Evolutionary conservation across 805 yeast genomes (phyloP).

Genomic region (Saccharomyces cerevisiae): DNA sequence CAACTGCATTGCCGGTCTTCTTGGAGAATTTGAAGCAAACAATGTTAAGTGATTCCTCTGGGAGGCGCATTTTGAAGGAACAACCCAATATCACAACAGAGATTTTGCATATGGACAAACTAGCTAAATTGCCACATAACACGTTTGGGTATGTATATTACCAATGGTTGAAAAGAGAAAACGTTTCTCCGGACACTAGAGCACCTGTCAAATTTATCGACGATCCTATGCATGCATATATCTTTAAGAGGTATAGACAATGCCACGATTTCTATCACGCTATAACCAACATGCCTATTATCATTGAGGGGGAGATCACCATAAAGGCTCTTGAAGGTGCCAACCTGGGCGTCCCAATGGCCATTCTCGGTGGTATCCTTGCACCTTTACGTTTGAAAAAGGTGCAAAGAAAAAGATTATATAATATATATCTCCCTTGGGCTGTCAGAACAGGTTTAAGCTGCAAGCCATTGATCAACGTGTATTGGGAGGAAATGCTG

Average conservation of each 20-base stretch:
- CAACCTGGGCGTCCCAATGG: constrained; percentile 90
- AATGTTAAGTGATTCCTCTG: constrained; percentile 70
- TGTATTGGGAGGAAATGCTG: constrained; percentile 83
- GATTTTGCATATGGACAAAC: constrained; percentile 52
- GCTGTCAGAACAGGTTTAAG: constrained; percentile 64
- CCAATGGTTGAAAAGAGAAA: constrained; percentile 75
- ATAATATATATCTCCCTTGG: constrained; percentile 79
- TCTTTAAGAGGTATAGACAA: constrained; percentile 90
- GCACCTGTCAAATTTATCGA: constrained; percentile 81
- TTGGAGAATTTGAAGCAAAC: constrained; percentile 52
- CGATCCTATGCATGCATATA: constrained; percentile 83
- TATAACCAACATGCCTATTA: constrained; percentile 79
- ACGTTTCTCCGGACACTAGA: constrained; percentile 89
- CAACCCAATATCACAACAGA: constrained; percentile 76
- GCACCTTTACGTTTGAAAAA: constrained; percentile 73
- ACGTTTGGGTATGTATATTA: constrained; percentile 76
- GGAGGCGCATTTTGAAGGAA: constrained; percentile 70
- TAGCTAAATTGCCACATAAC: constrained; percentile 53
- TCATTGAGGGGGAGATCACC: constrained; percentile 93
- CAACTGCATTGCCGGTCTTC: constrained; percentile 69
- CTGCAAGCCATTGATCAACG: constrained; percentile 71
- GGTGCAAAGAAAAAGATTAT: constrained; percentile 54
- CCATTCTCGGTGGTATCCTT: constrained; percentile 83
- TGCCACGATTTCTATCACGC: constrained; percentile 97
- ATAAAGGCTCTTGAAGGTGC: constrained; percentile 88